Base-by-base conservation (phyloP, 805 yeast species). In the Schizosaccharomyces cryophilus region DNA sequence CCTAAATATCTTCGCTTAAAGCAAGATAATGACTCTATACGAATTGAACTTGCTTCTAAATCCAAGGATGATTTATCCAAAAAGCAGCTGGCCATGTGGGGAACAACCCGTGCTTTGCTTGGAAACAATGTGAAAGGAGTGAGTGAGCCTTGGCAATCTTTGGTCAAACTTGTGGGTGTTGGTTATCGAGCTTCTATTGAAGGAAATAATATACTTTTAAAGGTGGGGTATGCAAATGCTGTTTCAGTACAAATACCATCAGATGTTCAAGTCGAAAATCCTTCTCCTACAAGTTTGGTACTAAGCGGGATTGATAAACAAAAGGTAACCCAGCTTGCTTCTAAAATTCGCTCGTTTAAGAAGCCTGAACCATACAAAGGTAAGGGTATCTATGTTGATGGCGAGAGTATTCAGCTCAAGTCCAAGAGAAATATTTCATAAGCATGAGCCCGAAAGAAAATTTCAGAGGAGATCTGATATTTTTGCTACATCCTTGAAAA, bases 301-400 rank as follows among this genome's bases (percentile, higher is more conserved):
- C 74, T 93, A 30, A 95, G 87, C 73, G 97, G 98, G 31, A 74
- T 82, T 55, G 84, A 90, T 72, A 85, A 87, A 72, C 95, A 89
- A 71, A 83, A 83, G 69, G 89, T 93, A 59, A 84, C 81, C 69
- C 77, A 83, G 61, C 87, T 86, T 72, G 98, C 97, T 21, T 95
- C 95, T 17, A 80, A 81, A 62, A 77, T 93, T 65, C 83, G 97
- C 71, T 80, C 80, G 67, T 81, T 81, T 76, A 87, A 86, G 70
- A 95, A 95, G 64, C 99, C 99, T 58, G 99, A 93, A 74, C 96
- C 96, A 48, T 93, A 93, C 73, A 93, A 93, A 75, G 98, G 98
- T 70, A 94, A 94, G 67, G 99, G 99, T 69, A 84, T 93, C 60
- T 93, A 84, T 70, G 84, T 93, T 60, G 85, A 89, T 72, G 85